Conservation (phyloP, 306 rosid genomes). For the Pyrus betulifolia region DNA sequence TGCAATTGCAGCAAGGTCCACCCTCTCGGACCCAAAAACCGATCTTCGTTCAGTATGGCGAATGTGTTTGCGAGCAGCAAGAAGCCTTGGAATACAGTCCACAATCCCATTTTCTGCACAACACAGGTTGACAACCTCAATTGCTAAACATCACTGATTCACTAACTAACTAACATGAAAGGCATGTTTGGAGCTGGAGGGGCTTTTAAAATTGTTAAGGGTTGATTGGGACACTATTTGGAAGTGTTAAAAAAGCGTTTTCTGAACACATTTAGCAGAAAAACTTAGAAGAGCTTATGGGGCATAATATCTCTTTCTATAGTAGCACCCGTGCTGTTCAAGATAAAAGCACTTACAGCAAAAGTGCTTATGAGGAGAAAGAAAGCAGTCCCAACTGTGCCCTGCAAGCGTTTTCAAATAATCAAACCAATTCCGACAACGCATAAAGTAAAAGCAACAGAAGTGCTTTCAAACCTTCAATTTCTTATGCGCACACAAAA, state of each 20-base stretch:
- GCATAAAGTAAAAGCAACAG: neutral
- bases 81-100: constrained; percentile 66
- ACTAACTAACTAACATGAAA: neutral
- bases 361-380: no score
- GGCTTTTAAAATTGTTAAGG: neutral
- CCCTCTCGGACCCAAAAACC: constrained; percentile 75
- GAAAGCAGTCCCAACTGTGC: neutral
- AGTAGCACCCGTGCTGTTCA: neutral
- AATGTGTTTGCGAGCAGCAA: constrained; percentile 64
- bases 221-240: neutral
- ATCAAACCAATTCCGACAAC: neutral
- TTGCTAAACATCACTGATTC: neutral
- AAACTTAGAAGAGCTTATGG: no score
- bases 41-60: constrained; percentile 83
- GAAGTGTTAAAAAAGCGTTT: neutral
- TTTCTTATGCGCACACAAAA: neutral
- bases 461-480: neutral
- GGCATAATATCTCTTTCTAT: no score
- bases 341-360: neutral
- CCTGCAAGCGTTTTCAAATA: no score
- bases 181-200: neutral
- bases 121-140: constrained; percentile 6
- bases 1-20: constrained; percentile 60
- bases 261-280: no score
- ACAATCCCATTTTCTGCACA: constrained; percentile 53